These are phyloP conservation scores for Yamadazyma friedrichii DNA, from an alignment of 1,139 yeast species.

Conservation along the genomic window DNA sequence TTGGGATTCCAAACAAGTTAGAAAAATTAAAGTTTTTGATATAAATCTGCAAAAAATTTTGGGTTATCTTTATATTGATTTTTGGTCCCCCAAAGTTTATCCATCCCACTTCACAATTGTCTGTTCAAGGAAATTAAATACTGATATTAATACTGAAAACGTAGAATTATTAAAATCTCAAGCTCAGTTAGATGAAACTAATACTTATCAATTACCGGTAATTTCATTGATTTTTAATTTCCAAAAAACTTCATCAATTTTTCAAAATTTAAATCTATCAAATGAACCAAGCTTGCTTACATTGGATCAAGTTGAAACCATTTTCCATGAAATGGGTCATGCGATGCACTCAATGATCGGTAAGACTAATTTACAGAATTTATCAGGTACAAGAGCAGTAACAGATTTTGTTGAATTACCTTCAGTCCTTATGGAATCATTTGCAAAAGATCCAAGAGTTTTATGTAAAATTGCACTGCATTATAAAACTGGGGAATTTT, in stretches of 20 bases:
- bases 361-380: conserved; percentile 82
- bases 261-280: conserved; percentile 6
- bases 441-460: conserved; percentile 80
- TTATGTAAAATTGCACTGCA: conserved; percentile 72
- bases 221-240: conserved; percentile 89
- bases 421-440: conserved; percentile 90
- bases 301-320: conserved; percentile 82
- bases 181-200: conserved; percentile 53
- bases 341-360: conserved; percentile 99
- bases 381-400: conserved; percentile 92
- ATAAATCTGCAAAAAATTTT: conserved; percentile 23
- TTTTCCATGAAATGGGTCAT: conserved; percentile 99
- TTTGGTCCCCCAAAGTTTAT: conserved; percentile 46
- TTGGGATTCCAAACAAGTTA: conserved; percentile 80
- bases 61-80: conserved; percentile 45
- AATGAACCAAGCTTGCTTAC: conserved; percentile 50
- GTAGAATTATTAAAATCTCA: conserved; percentile 30
- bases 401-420: conserved; percentile 97
- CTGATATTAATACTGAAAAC: conserved; percentile 28
- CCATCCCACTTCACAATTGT: conserved; percentile 98
- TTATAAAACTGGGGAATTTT: conserved; percentile 62
- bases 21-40: conserved; percentile 68
- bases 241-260: conserved; percentile 28
- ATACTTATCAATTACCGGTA: conserved; percentile 77
- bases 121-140: conserved; percentile 65